Evolutionary conservation across 1,284 basidiomycete genomes (phyloP).

Genomic region (Vanrija humicola): DNA sequence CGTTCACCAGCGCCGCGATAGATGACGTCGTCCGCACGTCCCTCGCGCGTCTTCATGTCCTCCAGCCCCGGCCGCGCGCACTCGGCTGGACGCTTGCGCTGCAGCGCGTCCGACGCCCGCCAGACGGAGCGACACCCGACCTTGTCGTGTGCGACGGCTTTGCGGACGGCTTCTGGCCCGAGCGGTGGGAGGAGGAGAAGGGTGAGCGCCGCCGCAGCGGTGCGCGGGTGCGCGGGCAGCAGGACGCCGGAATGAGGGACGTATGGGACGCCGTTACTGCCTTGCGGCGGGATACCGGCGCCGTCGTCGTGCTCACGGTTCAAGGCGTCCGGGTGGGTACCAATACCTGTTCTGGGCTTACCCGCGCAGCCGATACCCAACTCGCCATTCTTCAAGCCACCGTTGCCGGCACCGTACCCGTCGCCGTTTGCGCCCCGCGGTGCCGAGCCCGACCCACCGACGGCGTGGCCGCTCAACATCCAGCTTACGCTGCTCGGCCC

Average conservation of each 20-base stretch:
- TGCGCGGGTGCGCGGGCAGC: conserved; percentile 1
- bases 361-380: conserved; percentile 1
- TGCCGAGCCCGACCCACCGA: neutral
- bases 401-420: conserved; percentile 43
- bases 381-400: conserved; percentile 31
- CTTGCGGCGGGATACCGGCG: conserved; percentile 36
- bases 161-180: conserved; percentile 39
- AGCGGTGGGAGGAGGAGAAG: conserved; percentile 37
- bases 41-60: neutral
- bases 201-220: neutral
- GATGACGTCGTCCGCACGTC: conserved; percentile 8
- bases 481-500: conserved; percentile 35
- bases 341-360: neutral
- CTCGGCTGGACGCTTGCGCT: conserved; percentile 24
- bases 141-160: conserved; percentile 44
- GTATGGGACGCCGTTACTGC: conserved; percentile 33
- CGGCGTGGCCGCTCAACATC: conserved; percentile 32
- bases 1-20: conserved; percentile 2
- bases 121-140: neutral
- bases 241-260: conserved; percentile 35
- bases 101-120: conserved; percentile 9
- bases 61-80: conserved; percentile 1
- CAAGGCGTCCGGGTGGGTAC: conserved; percentile 40
- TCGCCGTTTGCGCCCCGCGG: conserved; percentile 17
- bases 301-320: conserved; percentile 33